Conservation (phyloP, 2,329 filamentous ascomycete species). For the Leptographium wingfieldii region DNA sequence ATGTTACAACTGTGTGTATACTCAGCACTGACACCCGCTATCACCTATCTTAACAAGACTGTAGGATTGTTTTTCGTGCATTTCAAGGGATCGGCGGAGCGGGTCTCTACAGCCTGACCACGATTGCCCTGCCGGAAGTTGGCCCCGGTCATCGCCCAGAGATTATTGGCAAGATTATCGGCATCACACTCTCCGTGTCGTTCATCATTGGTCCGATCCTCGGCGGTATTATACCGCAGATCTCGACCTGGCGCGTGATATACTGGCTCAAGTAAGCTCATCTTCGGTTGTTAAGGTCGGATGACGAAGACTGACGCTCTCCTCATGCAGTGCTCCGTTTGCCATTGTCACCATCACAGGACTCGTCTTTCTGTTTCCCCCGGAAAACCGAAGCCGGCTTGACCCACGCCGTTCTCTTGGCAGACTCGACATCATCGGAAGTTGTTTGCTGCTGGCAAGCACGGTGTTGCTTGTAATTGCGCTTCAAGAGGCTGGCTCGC, state of each 20-base stretch:
- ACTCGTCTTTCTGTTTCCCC: slow-evolving; percentile 26
- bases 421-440: slow-evolving; percentile 13
- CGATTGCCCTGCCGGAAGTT: slow-evolving; percentile 44
- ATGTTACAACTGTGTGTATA: slow-evolving; percentile 17
- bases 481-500: slow-evolving; percentile 43
- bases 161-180: slow-evolving; percentile 41
- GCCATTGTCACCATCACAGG: slow-evolving; percentile 27
- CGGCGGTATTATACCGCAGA: slow-evolving; percentile 42
- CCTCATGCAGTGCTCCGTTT: slow-evolving; percentile 1
- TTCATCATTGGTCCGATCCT: slow-evolving; percentile 47
- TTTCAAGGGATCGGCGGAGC: slow-evolving; percentile 50
- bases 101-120: slow-evolving; percentile 46
- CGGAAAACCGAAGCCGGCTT: slow-evolving; percentile 5
- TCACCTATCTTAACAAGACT: not conserved
- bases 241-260: slow-evolving; percentile 43
- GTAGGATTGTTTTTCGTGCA: slow-evolving; percentile 43
- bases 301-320: not conserved
- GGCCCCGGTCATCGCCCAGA: slow-evolving; percentile 39
- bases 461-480: slow-evolving; percentile 43
- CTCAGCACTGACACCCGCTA: not conserved
- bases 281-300: not conserved
- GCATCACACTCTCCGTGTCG: slow-evolving; percentile 41
- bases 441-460: slow-evolving; percentile 33
- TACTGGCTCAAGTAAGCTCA: slow-evolving; percentile 46
- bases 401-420: slow-evolving; percentile 4